phyloP scores from a whole-genome alignment of 1,284 basidiomycete species.

The Coniferiporia weirii region DNA sequence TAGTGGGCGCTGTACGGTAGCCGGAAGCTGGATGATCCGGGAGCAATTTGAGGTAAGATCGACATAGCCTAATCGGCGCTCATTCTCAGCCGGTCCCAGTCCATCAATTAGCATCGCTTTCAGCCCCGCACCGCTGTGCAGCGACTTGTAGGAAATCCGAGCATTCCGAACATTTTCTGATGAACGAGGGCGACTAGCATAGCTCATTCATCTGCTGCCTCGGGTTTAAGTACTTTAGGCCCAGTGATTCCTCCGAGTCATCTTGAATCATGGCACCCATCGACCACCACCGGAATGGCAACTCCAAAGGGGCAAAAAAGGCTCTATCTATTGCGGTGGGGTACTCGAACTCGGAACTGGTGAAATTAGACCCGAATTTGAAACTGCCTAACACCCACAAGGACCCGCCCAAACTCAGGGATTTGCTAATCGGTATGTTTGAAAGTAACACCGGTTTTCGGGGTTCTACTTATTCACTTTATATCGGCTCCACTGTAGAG shows the following conservation, averaged over 20 bases:
- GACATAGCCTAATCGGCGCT: not conserved
- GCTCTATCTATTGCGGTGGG: slow-evolving; percentile 12
- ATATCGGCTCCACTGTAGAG: not conserved
- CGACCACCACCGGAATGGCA: no score
- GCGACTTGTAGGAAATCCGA: no score
- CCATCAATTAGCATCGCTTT: no score
- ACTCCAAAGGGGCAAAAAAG: slow-evolving; percentile 3
- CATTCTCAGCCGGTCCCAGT: not conserved
- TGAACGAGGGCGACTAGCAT: no score
- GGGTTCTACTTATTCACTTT: not conserved
- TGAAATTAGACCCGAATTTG: not conserved
- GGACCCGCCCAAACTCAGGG: slow-evolving; percentile 7
- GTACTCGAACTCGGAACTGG: slow-evolving; percentile 2
- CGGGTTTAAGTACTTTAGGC: no score
- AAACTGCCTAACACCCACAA: slow-evolving; percentile 2
- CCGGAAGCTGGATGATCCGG: not conserved
- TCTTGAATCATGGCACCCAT: not conserved
- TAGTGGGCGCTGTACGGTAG: not conserved
- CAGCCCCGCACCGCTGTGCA: no score
- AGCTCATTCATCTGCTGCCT: no score
- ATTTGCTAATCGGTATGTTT: slow-evolving; percentile 11
- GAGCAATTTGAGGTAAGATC: not conserved
- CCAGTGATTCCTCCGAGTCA: no score
- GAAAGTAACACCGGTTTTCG: not conserved
- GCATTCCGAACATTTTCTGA: no score